Conservation (phyloP, 257 asterid species). For the Solanum stenotomum region DNA sequence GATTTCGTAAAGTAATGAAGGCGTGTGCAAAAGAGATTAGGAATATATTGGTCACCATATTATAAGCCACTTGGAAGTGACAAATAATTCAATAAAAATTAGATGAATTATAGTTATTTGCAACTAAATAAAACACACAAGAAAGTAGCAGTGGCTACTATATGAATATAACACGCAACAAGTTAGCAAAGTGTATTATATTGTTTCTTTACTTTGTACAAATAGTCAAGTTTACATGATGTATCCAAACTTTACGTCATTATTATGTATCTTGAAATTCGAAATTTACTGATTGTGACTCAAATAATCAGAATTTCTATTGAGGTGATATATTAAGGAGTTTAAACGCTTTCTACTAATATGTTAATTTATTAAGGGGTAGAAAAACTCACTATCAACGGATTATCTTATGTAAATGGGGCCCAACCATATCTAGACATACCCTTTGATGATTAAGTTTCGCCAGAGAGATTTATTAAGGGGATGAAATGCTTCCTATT, state of each 20-base stretch:
- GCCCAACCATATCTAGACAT: not conserved
- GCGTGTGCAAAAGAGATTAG: constrained; percentile 20
- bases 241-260: not conserved
- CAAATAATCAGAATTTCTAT: not conserved
- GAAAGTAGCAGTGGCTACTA: not conserved
- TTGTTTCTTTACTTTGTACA: not conserved
- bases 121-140: not conserved
- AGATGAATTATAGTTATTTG: not conserved
- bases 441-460: not conserved
- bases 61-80: not conserved
- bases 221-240: not conserved
- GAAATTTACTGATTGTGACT: not conserved
- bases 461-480: too few species aligned
- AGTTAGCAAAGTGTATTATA: not conserved
- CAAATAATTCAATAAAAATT: not conserved
- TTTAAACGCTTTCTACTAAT: not conserved
- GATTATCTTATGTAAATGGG: too few species aligned
- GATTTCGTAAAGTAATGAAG: constrained; percentile 8
- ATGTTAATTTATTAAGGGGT: not conserved
- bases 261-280: not conserved
- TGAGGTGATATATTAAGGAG: too few species aligned
- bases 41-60: constrained; percentile 20
- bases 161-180: not conserved
- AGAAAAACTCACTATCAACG: not conserved
- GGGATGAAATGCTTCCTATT: not conserved